Conservation (phyloP, 805 yeast species). For the Yarrowia sp. region DNA sequence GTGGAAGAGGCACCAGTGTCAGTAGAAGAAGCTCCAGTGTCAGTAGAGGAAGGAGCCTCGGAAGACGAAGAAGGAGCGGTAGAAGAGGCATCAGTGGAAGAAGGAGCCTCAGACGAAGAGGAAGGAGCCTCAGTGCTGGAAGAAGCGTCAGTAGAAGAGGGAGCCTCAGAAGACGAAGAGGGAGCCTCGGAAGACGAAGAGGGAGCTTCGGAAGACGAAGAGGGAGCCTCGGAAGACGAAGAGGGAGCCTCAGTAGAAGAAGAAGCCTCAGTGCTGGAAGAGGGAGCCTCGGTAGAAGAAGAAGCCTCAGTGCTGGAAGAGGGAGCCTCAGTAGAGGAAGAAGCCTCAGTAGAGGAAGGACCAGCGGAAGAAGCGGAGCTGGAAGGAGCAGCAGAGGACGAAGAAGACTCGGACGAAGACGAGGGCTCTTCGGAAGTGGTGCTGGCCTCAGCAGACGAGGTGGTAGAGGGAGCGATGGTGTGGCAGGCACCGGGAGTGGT, state of each 20-base stretch:
- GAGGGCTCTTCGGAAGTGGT: slow-evolving; percentile 12
- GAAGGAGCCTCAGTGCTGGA: background rate
- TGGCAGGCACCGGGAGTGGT: slow-evolving; percentile 23
- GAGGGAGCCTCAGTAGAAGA: background rate
- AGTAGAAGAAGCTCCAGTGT: background rate
- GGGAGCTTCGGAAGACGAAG: background rate
- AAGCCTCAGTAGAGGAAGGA: background rate
- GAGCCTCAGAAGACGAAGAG: background rate
- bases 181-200: background rate
- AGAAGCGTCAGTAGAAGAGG: background rate
- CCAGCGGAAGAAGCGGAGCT: slow-evolving; percentile 4
- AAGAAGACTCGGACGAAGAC: slow-evolving; percentile 9
- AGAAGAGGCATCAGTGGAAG: slow-evolving; percentile 1
- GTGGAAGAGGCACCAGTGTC: background rate
- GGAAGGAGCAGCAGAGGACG: slow-evolving; percentile 6
- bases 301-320: background rate
- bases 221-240: background rate
- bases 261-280: background rate
- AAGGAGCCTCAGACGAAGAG: background rate
- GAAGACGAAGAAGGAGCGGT: background rate
- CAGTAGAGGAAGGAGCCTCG: background rate
- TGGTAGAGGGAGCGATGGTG: background rate
- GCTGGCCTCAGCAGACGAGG: background rate
- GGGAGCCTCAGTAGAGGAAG: slow-evolving; percentile 6
- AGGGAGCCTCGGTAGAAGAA: slow-evolving; percentile 3